Percentiles rank a stretch among this genome's conserved stretches.
phyloP scores from a whole-genome alignment of 306 rosid species.

The Quercus parvula region DNA sequence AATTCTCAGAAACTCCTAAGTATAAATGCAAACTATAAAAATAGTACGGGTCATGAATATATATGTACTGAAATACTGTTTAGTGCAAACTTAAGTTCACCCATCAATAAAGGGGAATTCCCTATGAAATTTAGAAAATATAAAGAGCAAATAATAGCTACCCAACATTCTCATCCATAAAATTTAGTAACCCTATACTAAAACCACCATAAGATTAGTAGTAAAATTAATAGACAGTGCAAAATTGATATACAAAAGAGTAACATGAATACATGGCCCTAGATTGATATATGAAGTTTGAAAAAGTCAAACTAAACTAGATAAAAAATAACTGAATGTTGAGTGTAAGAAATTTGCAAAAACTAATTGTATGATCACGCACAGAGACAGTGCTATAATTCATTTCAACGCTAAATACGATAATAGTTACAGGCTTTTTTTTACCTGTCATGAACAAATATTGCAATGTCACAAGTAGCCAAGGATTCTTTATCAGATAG shows the following conservation, averaged over 20 bases:
- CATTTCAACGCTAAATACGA: not conserved
- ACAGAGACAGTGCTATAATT: not conserved
- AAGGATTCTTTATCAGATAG: conserved; percentile 78
- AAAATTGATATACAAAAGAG: not conserved
- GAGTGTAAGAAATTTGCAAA: not conserved
- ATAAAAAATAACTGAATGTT: not conserved
- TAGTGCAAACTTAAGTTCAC: not conserved
- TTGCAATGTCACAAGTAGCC: conserved; percentile 90
- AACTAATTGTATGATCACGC: not conserved
- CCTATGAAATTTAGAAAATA: not conserved
- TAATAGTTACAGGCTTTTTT: not conserved
- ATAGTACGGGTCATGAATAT: not conserved
- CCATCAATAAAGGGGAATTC: not conserved
- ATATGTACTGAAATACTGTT: not conserved
- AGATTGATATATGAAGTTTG: not conserved
- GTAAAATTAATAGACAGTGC: not conserved
- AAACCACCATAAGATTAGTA: not conserved
- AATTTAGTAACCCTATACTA: not conserved
- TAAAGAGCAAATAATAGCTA: not conserved
- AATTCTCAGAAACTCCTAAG: not conserved
- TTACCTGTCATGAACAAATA: conserved; percentile 93
- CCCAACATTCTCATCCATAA: not conserved
- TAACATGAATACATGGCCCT: not conserved
- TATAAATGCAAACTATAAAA: not conserved
- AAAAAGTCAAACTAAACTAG: not conserved